These are phyloP conservation scores for Diutina scorzettiae DNA, from an alignment of 1,139 yeast species.

Conservation along the genomic window DNA sequence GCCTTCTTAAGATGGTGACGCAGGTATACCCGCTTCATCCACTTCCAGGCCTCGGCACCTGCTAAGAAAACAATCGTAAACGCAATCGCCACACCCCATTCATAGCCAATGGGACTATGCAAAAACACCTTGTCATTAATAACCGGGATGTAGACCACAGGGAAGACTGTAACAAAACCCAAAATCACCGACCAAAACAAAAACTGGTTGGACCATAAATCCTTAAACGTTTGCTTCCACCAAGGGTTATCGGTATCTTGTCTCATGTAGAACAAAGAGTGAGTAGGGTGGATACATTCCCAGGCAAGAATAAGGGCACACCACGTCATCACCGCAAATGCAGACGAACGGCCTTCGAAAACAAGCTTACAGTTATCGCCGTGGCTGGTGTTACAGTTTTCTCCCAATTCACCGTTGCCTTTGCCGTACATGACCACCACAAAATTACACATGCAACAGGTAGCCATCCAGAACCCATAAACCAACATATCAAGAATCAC, in stretches of 20 bases:
- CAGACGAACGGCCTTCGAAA: constrained; percentile 67
- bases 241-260: constrained; percentile 53
- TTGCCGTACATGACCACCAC: constrained; percentile 20
- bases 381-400: constrained; percentile 14
- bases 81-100: constrained; percentile 74
- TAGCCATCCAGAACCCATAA: constrained; percentile 27
- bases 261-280: constrained; percentile 66
- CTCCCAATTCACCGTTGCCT: constrained; percentile 22
- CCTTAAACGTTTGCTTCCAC: constrained; percentile 44
- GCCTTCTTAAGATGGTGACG: constrained; percentile 21
- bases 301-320: constrained; percentile 77
- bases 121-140: constrained; percentile 68
- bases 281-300: constrained; percentile 74
- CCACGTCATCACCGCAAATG: constrained; percentile 87
- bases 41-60: constrained; percentile 61
- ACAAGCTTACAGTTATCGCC: constrained; percentile 44
- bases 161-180: constrained; percentile 67
- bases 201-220: constrained; percentile 66
- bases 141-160: constrained; percentile 80
- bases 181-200: constrained; percentile 73
- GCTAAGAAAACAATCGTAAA: constrained; percentile 46
- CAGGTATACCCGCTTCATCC: constrained; percentile 43
- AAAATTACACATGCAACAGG: constrained; percentile 20
- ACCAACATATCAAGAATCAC: constrained; percentile 22
- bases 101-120: constrained; percentile 64